Evolutionary conservation across 2,329 filamentous ascomycete species (phyloP), one percentile per base, ranked within the genome.

Genomic region (Fusarium kyushuense): DNA sequence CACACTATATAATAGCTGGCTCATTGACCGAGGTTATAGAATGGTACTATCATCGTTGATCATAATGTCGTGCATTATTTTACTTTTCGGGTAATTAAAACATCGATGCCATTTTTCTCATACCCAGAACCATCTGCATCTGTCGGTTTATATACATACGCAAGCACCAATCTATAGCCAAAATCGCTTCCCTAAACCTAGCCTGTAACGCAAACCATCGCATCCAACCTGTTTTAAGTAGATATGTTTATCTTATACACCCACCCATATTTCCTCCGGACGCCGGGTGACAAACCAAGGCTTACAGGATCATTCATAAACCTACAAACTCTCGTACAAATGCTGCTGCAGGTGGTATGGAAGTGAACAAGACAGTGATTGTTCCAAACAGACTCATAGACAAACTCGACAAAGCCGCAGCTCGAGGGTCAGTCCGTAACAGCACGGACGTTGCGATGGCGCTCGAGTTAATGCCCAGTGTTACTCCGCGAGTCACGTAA

Each of bases 311-410:
- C 53, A 80, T 41, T 65, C 54, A 81, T 10, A 84, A 67, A 9
- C 80, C 81, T 23, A 86, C 85, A 23, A 86, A 74, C 2, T 81
- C 80, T 53, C 80, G 77, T 19, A 89, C 78, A 4, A 83, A 77
- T 13, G 76, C 78, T 0, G 83, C 83, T 30, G 88, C 80, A 1
- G 83, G 80, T 13, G 86, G 85, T 36, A 89, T 83, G 1, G 86
- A 86, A 3, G 86, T 89, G 68, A 88, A 82, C 6, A 87, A 76
- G 17, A 89, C 82, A 0, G 85, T 88, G 13, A 88, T 83, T 4
- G 86, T 86, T 11, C 87, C 86, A 69, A 89, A 88, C 11, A 89
- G 67, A 51, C 83, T 86, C 87, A 90, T 89, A 1, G 85, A 85
- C 25, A 90, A 75, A 66, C 84, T 88, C 19, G 84, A 86, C 51